A percentile compares a stretch with the other conserved stretches of the same genome.
Evolutionary conservation across 805 yeast genomes (phyloP).

Genomic region (Yarrowia sp.): DNA sequence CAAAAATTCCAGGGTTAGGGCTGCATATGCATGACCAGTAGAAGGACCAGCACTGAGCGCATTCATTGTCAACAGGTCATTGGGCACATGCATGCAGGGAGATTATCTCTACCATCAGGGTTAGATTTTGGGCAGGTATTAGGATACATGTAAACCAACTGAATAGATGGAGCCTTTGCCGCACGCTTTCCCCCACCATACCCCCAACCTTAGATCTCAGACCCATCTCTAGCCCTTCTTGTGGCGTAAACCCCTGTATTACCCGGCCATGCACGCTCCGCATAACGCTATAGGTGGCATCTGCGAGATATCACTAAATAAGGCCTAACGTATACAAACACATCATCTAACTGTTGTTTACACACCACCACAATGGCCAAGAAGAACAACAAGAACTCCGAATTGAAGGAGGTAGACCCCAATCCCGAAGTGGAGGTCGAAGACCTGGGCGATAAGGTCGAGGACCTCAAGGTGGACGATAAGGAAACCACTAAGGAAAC

Average conservation of each 20-base stretch:
- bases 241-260: constrained; percentile 21
- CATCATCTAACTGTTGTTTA: background rate
- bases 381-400: constrained; percentile 22
- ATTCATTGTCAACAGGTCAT: constrained; percentile 28
- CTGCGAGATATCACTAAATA: constrained; percentile 33
- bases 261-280: constrained; percentile 37
- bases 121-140: background rate
- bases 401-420: constrained; percentile 33
- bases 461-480: constrained; percentile 23
- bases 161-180: too few species aligned
- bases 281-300: constrained; percentile 37
- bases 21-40: constrained; percentile 5
- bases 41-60: background rate
- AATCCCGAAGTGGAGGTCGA: constrained; percentile 18
- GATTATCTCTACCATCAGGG: constrained; percentile 24
- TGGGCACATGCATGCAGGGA: constrained; percentile 29
- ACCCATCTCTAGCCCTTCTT: background rate
- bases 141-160: too few species aligned
- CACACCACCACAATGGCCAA: constrained; percentile 15
- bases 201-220: too few species aligned
- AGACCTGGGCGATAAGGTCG: constrained; percentile 23
- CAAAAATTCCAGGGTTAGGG: constrained; percentile 17
- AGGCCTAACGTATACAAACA: constrained; percentile 15
- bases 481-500: constrained; percentile 36
- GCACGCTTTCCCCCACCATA: too few species aligned